Base-by-base conservation (phyloP, 805 yeast species). In the Ogataea glucozyma region DNA sequence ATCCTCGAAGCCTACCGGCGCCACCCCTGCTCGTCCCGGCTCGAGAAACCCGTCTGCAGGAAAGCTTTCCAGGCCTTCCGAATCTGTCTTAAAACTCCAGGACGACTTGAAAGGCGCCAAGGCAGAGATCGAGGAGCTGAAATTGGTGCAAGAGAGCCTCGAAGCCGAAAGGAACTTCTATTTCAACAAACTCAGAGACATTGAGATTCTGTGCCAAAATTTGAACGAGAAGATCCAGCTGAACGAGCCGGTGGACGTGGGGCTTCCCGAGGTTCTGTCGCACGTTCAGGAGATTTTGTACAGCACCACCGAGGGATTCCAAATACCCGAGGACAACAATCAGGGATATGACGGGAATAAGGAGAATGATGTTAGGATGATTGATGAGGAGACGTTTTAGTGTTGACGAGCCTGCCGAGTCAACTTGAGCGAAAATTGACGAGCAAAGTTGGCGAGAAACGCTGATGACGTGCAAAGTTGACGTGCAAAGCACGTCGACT, bases 161-260 rank as follows among this genome's bases (percentile, higher is more conserved):
- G 87, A 83, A 56, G 77, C 85, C 1, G 97, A 93, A 61, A 78
- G 98, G 49, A 85, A 87, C 62, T 88, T 91, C 57, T 93, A 93
- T 63, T 91, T 87, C 66, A 82, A 85, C 57, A 93, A 91, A 65
- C 70, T 93, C 40, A 75, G 96, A 49, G 95, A 87, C 46, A 86
- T 93, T 43, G 99, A 93, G 64, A 79, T 88, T 20, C 66, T 90
- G 35, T 76, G 84, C 19, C 88, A 85, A 56, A 76, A 82, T 18
- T 72, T 81, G 9, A 74, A 71, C 39, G 84, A 80, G 40, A 60
- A 76, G 36, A 67, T 75, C 21, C 71, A 69, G 30, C 63, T 62
- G 20, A 53, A 51, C 19, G 59, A 57, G 37, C 23, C 43, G 16
- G 44, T 48, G 13, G 59, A 56, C 22, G 55, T 60, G 13, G 48